A percentile compares a stretch with the other conserved stretches of the same genome.
Conservation (phyloP, 495 filamentous ascomycete genomes). For the Xylaria venustula region DNA sequence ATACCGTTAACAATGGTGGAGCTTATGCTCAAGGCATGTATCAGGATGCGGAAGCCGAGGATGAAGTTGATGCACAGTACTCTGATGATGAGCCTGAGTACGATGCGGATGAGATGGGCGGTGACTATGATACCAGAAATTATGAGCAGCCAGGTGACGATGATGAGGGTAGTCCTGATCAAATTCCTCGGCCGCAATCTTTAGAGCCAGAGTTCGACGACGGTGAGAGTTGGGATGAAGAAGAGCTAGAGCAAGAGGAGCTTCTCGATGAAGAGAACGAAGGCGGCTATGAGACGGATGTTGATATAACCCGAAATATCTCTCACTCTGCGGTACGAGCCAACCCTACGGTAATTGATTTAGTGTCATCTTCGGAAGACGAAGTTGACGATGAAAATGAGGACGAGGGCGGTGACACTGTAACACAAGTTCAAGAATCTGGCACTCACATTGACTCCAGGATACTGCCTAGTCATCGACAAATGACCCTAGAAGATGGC, state of each 20-base stretch:
- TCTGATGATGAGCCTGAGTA: conserved; percentile 41
- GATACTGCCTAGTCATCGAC: not conserved
- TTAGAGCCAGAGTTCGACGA: conserved; percentile 28
- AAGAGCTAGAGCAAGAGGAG: conserved; percentile 30
- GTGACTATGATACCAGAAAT: conserved; percentile 29
- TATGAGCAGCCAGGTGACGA: conserved; percentile 35
- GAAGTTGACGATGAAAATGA: conserved; percentile 27
- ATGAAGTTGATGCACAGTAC: conserved; percentile 26
- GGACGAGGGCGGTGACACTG: conserved; percentile 4
- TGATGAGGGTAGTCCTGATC: conserved; percentile 36
- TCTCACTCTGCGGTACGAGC: conserved; percentile 12
- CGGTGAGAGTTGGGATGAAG: conserved; percentile 28
- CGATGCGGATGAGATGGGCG: conserved; percentile 28
- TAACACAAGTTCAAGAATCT: not conserved
- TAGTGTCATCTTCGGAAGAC: conserved; percentile 41
- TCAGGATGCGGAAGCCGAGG: conserved; percentile 25
- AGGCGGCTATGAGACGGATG: conserved; percentile 23
- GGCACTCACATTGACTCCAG: not conserved
- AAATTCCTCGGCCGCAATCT: conserved; percentile 22
- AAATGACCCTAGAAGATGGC: not conserved
- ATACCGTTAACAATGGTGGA: conserved; percentile 19
- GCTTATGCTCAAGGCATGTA: conserved; percentile 24
- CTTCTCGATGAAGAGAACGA: conserved; percentile 25
- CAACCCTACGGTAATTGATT: conserved; percentile 35
- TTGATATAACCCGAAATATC: not conserved